Conservation (phyloP, 805 yeast species). For the Lipomyces yamanashiensis region DNA sequence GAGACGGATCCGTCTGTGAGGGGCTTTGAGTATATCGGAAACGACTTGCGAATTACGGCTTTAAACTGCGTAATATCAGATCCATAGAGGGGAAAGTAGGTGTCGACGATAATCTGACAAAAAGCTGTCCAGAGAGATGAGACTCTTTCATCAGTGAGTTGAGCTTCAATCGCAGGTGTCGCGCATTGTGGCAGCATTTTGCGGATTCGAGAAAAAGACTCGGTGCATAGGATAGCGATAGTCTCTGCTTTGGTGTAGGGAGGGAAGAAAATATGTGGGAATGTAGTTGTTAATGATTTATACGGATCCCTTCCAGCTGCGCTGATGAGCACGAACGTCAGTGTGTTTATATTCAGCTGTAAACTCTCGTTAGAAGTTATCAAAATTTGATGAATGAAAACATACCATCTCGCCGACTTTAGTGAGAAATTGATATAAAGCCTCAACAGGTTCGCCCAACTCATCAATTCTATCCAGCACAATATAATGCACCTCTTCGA, state of each 20-base stretch:
- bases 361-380: not conserved
- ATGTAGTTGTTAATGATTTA: constrained; percentile 15
- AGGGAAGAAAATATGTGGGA: constrained; percentile 27
- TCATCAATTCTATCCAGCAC: constrained; percentile 31
- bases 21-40: constrained; percentile 20
- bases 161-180: not conserved
- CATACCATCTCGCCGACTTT: constrained; percentile 19
- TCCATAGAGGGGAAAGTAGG: constrained; percentile 29
- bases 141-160: constrained; percentile 16
- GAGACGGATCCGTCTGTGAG: constrained; percentile 8
- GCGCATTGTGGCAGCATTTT: not conserved
- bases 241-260: constrained; percentile 27
- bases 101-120: constrained; percentile 25
- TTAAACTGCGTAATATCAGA: constrained; percentile 23
- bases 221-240: constrained; percentile 13
- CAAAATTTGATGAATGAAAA: not conserved
- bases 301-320: constrained; percentile 19
- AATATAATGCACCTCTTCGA: constrained; percentile 13
- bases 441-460: constrained; percentile 19
- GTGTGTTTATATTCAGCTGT: constrained; percentile 1
- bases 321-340: constrained; percentile 25
- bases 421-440: constrained; percentile 16
- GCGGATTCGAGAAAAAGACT: not conserved
- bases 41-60: constrained; percentile 11
- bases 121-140: constrained; percentile 22